These are phyloP conservation scores for Amauroascus niger DNA, from an alignment of 2,329 filamentous ascomycete genomes.

Conservation along the genomic window DNA sequence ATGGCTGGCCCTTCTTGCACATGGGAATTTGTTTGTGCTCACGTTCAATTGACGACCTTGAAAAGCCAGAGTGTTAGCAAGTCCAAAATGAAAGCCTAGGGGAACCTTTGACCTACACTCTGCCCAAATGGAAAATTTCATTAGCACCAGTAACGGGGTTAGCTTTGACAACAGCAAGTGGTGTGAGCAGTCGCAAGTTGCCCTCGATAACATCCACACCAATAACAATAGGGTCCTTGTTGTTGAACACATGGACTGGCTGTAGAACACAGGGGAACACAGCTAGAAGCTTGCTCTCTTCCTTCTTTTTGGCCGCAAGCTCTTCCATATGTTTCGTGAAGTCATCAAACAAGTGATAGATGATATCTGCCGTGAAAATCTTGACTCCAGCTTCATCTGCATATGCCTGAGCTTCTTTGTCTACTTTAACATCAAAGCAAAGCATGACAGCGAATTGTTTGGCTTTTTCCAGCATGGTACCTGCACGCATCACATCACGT, in stretches of 20 bases:
- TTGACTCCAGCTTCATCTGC: slow-evolving; percentile 92
- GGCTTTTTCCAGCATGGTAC: slow-evolving; percentile 90
- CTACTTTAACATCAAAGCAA: slow-evolving; percentile 98
- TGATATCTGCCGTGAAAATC: slow-evolving; percentile 97
- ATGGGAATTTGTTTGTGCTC: slow-evolving; percentile 91
- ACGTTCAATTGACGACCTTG: slow-evolving; percentile 93
- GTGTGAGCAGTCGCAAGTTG: slow-evolving; percentile 74
- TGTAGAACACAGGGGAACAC: slow-evolving; percentile 93
- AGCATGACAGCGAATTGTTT: slow-evolving; percentile 98
- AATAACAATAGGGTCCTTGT: slow-evolving; percentile 88
- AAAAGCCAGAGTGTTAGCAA: slow-evolving; percentile 20
- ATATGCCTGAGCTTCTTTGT: slow-evolving; percentile 86
- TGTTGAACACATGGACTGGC: slow-evolving; percentile 94
- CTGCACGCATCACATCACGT: slow-evolving; percentile 88
- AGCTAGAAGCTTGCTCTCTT: slow-evolving; percentile 87
- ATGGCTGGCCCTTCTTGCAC: slow-evolving; percentile 95
- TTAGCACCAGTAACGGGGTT: slow-evolving; percentile 70
- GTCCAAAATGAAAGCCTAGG: slow-evolving; percentile 11
- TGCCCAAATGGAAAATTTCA: slow-evolving; percentile 73
- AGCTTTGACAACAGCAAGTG: slow-evolving; percentile 74
- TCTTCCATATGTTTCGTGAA: slow-evolving; percentile 93
- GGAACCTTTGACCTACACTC: slow-evolving; percentile 63
- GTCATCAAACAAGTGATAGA: slow-evolving; percentile 94
- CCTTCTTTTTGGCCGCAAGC: slow-evolving; percentile 82
- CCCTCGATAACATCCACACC: slow-evolving; percentile 95